Base-by-base conservation (phyloP, 1,284 basidiomycete species). In the Cutaneotrichosporon sp. region DNA sequence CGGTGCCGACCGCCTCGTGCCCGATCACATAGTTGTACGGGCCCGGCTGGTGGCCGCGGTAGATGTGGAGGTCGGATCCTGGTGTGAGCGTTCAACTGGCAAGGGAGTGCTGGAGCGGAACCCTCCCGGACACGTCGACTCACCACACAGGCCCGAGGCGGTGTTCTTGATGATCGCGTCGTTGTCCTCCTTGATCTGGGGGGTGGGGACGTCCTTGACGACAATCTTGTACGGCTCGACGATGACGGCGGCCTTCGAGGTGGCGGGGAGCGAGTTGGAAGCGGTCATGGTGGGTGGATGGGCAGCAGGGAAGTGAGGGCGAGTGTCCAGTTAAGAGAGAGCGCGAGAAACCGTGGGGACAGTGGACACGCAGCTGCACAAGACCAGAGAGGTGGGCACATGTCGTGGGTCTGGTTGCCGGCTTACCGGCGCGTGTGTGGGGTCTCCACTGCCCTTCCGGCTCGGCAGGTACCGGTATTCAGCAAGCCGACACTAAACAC, bases 1-100 rank as follows among this genome's bases (percentile, higher is more conserved):
- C 84, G 72, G 87, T 85, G 25, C 93, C 91, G 24, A 91, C 84
- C 64, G 92, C 88, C 76, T 95, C 92, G 73, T 95, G 92, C 2
- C 92, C 92, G 42, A 76, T 67, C 47, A 72, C 68, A 60, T 73
- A 78, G 24, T 67, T 69, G 16, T 63, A 65, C 2, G 58, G 58
- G 0, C 31, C 36, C 5, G 63, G 61, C 58, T 82, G 83, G 46
- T 82, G 82, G 1, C 89, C 89, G 55, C 90, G 83, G 72, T 91
- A 93, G 43, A 86, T 78, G 71, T 95, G 91, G 31, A 93, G 80
- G 78, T 94, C 91, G 65, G 89, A 91, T 68, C 91, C 91, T 76
- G 89, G 6, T 7, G 56, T 64, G 13, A 64, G 62, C 49, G n/a
- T n/a, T n/a, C n/a, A n/a, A n/a, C n/a, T n/a, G n/a, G n/a, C n/a